Evolutionary conservation across 2,329 filamentous ascomycete species (phyloP), one percentile per base, ranked within the genome.

Genomic region (Mariannaea elegans): DNA sequence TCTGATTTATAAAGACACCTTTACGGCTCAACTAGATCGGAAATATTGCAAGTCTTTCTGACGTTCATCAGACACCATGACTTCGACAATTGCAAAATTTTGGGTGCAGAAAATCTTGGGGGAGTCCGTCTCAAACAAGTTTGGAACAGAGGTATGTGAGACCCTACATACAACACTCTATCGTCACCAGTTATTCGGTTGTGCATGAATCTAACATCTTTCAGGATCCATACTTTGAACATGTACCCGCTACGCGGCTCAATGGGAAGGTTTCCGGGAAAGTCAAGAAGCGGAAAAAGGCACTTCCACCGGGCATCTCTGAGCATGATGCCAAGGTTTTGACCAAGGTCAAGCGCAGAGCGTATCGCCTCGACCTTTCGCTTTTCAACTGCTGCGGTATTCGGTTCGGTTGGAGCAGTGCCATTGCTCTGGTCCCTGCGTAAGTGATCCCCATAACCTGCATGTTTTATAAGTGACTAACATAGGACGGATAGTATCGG

Each of bases 221-320:
- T 65, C 57, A 97, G 92, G 94, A 98, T 73, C 93, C 94, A 6
- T 97, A 93, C 79, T 97, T 94, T 71, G 92, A 97, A 75, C 83
- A 88, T 67, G 88, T 97, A 32, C 88, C 89, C 19, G 89, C 94
- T 39, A 91, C 90, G 8, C 85, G 87, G 63, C 81, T 91, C 39
- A 79, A 87, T 65, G 87, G 88, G 59, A 86, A 82, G 53, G 87
- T 88, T 23, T 84, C 75, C 3, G 88, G 87, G 70, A 96, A 93
- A 75, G 82, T 84, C 57, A 94, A 93, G 81, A 97, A 91, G 77
- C 86, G 90, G 73, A 92, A 91, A 80, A 97, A 96, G 78, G 91
- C 92, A 19, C 81, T 94, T 32, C 94, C 94, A 0, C 86, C 87
- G 23, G 94, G 94, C 54, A 87, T 98, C 51, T 94, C 93, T 16